These are phyloP conservation scores for Acer campestre DNA, from an alignment of 345 rosid genomes.

Conservation along the genomic window DNA sequence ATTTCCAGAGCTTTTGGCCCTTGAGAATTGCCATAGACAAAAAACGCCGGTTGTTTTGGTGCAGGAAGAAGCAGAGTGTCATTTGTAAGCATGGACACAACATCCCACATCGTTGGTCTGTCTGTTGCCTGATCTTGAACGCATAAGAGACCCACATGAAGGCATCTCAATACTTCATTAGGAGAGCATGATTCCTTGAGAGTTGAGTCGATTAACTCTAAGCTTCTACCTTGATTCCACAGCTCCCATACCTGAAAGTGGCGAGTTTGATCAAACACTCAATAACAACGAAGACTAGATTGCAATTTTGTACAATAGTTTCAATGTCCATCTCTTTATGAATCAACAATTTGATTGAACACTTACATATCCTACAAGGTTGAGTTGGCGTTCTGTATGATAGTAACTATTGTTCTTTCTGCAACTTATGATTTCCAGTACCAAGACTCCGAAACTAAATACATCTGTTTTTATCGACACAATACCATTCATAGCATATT, in stretches of 20 bases:
- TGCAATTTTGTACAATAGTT: too few species aligned
- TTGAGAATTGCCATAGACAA: not conserved
- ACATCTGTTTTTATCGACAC: too few species aligned
- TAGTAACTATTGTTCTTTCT: too few species aligned
- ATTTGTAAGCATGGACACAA: conserved; percentile 15
- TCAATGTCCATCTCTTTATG: too few species aligned
- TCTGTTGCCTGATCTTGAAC: not conserved
- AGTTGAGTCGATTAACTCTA: conserved; percentile 15
- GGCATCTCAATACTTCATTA: conserved; percentile 7
- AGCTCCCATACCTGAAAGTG: conserved; percentile 19
- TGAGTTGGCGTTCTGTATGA: too few species aligned
- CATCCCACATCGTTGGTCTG: conserved; percentile 18
- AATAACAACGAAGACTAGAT: not conserved
- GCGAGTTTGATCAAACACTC: too few species aligned
- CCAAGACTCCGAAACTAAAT: too few species aligned
- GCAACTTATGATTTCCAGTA: too few species aligned
- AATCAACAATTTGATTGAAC: too few species aligned
- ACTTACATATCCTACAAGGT: too few species aligned
- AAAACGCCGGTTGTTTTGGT: conserved; percentile 11
- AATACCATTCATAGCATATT: too few species aligned
- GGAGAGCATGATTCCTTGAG: not conserved
- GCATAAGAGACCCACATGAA: conserved; percentile 16
- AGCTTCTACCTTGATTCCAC: too few species aligned
- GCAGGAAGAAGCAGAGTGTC: not conserved
- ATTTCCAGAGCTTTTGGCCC: not conserved